Evolutionary conservation across 2,329 filamentous ascomycete genomes (phyloP), one percentile per base, ranked within the genome.

Genomic region (Aureobasidium sp.): DNA sequence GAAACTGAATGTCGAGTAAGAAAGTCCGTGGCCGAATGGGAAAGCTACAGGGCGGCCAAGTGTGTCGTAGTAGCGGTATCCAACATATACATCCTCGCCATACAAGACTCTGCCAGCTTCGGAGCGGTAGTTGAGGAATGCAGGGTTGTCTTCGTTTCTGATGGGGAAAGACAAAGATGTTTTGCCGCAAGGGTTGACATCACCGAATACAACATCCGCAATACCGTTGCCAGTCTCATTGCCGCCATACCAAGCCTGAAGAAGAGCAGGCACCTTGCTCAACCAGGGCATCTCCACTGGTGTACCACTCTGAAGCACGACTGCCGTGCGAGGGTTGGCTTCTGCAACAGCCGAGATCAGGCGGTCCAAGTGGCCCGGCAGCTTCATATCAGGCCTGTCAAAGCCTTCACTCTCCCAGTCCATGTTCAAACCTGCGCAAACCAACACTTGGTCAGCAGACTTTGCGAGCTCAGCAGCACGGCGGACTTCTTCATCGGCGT

Each of bases 191-290:
- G 90, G 90, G 70, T 89, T 92, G 51, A 84, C 81, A 65, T 87
- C 82, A 52, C 89, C 88, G 66, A 90, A 89, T 0, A 93, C 78
- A 1, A 93, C 81, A 66, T 93, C 89, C 0, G 88, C 89, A 65
- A 95, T 87, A 12, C 86, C 87, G 70, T 92, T 91, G 6, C 90
- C 90, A 5, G 87, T 88, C 76, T 94, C 90, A 69, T 94, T 90
- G n/a, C 90, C 90, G 64, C 89, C 88, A 69, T 92, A 94, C 89
- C 89, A 94, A 8, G 89, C 82, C 70, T 91, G 87, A 0, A 92
- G 70, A 34, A 91, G 84, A 1, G 86, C 83, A 3, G 86, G 82
- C 2, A 87, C 85, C 26, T 79, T 74, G 65, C 84, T 78, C 1
- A 79, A 83, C 88, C 87, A 92, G 17, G 87, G 87, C 85, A 89